Conservation (phyloP, 116 monocot genomes). For the Cymodocea nodosa region DNA sequence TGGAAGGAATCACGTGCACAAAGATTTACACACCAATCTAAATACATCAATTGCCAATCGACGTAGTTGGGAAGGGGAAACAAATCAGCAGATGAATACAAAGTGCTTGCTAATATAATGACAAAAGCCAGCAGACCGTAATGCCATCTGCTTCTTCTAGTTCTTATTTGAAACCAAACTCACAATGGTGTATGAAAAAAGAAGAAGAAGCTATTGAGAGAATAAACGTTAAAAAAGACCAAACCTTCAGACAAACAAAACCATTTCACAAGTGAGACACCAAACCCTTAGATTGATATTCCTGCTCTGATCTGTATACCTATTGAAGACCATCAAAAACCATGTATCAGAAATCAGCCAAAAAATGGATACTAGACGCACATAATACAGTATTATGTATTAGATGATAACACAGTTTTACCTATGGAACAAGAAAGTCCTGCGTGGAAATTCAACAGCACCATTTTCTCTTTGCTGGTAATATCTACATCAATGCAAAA, state of each 20-base stretch:
- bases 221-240: neutral
- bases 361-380: neutral
- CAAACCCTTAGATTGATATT: neutral
- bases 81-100: no score
- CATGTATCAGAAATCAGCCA: neutral
- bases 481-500: neutral
- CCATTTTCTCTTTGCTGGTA: neutral
- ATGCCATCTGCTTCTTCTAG: neutral
- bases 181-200: neutral
- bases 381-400: neutral
- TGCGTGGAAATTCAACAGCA: neutral
- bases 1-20: no score
- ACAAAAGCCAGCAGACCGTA: neutral
- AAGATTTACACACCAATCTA: no score
- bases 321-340: neutral
- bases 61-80: no score
- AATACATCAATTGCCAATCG: no score
- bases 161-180: neutral
- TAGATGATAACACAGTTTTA: neutral
- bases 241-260: neutral
- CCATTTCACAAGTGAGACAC: neutral
- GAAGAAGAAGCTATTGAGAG: neutral
- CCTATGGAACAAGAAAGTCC: neutral
- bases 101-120: neutral
- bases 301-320: neutral